Percentiles rank a stretch among this genome's conserved stretches.
These are phyloP conservation scores for Colletotrichum sp. DNA, from an alignment of 2,329 filamentous ascomycete species.

Conservation along the genomic window DNA sequence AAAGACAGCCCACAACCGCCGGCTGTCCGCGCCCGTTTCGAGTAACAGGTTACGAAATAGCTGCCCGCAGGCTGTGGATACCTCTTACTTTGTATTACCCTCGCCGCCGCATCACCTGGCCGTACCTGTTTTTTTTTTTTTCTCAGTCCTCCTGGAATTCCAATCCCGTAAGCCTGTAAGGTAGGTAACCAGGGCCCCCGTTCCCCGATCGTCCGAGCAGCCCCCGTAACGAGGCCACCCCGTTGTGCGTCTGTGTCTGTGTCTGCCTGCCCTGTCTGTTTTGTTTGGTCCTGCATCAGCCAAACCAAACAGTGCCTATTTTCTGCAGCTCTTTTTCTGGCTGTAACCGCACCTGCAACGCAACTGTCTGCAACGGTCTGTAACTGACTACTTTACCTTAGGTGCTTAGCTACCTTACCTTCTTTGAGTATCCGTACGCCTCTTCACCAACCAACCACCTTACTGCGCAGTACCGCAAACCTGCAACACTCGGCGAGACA, in stretches of 20 bases:
- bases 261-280: neutral
- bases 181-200: neutral
- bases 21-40: neutral
- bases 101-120: neutral
- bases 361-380: neutral
- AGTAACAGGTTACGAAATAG: slow-evolving; percentile 15
- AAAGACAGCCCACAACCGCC: neutral
- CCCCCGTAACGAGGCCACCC: slow-evolving; percentile 11
- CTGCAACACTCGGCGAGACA: slow-evolving; percentile 9
- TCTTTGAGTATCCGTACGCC: neutral
- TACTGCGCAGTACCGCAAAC: neutral
- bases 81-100: neutral
- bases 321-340: neutral
- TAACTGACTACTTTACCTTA: neutral
- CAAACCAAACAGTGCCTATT: neutral
- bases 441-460: neutral
- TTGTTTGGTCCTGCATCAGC: neutral
- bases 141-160: too few relatives aligned
- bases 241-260: neutral
- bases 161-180: neutral
- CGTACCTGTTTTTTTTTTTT: neutral
- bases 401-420: neutral
- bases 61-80: slow-evolving; percentile 10
- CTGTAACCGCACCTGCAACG: neutral
- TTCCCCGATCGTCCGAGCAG: slow-evolving; percentile 3